Conservation (phyloP, 2,329 filamentous ascomycete species). For the Colletotrichum destructivum region DNA sequence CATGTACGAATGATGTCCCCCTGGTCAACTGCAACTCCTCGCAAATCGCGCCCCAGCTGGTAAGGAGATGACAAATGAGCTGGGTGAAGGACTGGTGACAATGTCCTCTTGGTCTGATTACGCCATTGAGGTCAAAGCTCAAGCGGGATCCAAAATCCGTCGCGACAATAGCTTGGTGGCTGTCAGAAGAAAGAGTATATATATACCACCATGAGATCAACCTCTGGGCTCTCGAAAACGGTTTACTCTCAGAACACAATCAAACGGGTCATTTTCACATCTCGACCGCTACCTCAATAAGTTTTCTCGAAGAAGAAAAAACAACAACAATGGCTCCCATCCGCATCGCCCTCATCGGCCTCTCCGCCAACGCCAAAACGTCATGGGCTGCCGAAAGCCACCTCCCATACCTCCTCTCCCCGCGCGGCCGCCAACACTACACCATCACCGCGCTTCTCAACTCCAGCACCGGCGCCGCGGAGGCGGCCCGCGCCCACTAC, state of each 20-base stretch:
- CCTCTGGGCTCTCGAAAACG: background rate
- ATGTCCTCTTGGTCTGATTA: background rate
- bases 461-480: constrained; percentile 60
- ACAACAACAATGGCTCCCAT: constrained; percentile 52
- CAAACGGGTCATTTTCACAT: background rate
- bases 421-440: constrained; percentile 59
- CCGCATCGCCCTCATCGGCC: constrained; percentile 69
- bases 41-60: background rate
- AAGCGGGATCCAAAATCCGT: constrained; percentile 14
- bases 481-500: constrained; percentile 59
- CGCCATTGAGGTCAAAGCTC: background rate
- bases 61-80: background rate
- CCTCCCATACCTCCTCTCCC: constrained; percentile 71
- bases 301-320: background rate
- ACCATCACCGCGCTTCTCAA: constrained; percentile 68
- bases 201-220: background rate
- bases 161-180: background rate
- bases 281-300: background rate
- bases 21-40: background rate
- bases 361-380: constrained; percentile 65
- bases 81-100: background rate
- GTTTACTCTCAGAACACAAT: no score
- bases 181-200: background rate
- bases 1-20: constrained; percentile 11
- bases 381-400: constrained; percentile 71